Evolutionary conservation across 441 rosid species (phyloP), one percentile per base, ranked within the genome.

Genomic region (Corymbia citriodora): DNA sequence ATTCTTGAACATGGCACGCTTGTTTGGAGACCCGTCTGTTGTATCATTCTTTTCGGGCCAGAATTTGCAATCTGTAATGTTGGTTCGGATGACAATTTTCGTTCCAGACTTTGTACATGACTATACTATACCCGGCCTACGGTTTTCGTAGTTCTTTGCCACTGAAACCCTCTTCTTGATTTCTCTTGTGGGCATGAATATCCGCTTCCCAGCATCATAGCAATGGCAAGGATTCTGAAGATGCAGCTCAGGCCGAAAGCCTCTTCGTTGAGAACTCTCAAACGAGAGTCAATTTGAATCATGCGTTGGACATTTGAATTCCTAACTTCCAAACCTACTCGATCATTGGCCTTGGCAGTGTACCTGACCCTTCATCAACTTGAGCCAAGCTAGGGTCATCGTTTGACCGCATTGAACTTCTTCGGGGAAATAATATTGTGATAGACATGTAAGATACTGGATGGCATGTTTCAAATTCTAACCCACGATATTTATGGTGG

Each of bases 1-100:
- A 8, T 18, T 70, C 81, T 33, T 18, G 81, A 72, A 72, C 7
- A 0, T 18, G 27, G 2, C 4, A 6, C 8, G 1, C 36, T 13
- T 63, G 72, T 29, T 63, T 63, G 14, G 72, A 63, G 33, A 9
- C 72, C 18, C 18, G n/a, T 29, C 18, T 14, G 33, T 14, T 4
- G 7, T 14, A 4, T 29, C 5, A 4, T 16, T 63, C 18, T 63
- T 1, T 6, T 63, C 1, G 2, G 4, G 72, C 10, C 2, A 8
- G 36, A 63, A 63, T n/a, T 29, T 0, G 2, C 2, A 29, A 63
- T 63, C 10, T 14, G 5, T 2, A 3, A 3, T 1, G 18, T 36
- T 8, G 0, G 36, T 72, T 10, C n/a, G n/a, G n/a, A 36, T 18
- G 48, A 3, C 49, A 72, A 36, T 33, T 33, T 61, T 18, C 9